Evolutionary conservation across 768 basidiomycete genomes (phyloP), one percentile per base, ranked within the genome.

Genomic region (Hygrocybe coccinea): DNA sequence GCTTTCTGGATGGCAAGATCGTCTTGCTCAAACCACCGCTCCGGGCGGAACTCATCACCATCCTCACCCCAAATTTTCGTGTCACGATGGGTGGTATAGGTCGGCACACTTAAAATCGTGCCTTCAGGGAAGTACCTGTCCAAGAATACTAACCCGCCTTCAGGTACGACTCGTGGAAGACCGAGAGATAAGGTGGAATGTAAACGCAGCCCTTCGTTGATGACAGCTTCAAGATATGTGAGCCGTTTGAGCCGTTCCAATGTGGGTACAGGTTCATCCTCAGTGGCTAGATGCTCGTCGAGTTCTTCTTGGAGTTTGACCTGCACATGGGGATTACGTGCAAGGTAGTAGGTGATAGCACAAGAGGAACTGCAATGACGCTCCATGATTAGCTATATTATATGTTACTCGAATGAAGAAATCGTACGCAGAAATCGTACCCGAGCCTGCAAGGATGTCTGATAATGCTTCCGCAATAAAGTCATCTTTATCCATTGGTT

Each of bases 341-440:
- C 88, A 56, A 97, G 80, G 66, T 91, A 80, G 74, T 91, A 93
- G 21, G 89, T 78, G 65, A 95, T 92, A 10, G 91, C 92, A 62
- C 91, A 93, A 4, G 89, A 89, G 15, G 91, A 93, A 74, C 90
- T 92, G 56, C 1, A 54, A 29, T 29, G 8, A 29, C 29, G 8
- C 29, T 4, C 29, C 29, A 29, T 4, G 8, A 29, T 29, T 8
- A 29, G 8, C 29, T 29, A 29, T 8, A 29, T 21, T 6, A 3
- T 29, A 8, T 29, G 8, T 29, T 29, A 29, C 29, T 29, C 29
- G 29, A 8, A 29, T 29, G 3, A 8, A 8, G 34, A 41, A 19
- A 15, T 65, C 85, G 57, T 61, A 91, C 89, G 95, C 95, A 45
- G 92, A 93, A 0, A 93, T 95, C 1, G 93, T 97, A 64, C 95